Conservation (phyloP, 1,139 yeast genomes). For the Debaryomycetaceae sp. region DNA sequence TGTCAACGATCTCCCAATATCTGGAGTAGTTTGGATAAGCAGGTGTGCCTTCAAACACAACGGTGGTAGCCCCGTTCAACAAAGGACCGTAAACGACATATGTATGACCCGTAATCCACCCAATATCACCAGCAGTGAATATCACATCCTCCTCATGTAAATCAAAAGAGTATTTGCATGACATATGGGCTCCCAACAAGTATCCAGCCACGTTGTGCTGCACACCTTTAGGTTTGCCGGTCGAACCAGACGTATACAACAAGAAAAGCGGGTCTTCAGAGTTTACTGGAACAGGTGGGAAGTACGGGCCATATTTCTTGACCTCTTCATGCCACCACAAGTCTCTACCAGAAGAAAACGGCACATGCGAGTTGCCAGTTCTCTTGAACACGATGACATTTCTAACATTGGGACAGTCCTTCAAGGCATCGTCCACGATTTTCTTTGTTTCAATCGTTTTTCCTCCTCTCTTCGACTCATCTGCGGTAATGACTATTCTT, state of each 20-base stretch:
- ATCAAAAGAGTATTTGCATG: constrained; percentile 75
- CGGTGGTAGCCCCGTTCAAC: constrained; percentile 74
- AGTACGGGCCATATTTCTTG: constrained; percentile 61
- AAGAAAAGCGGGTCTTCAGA: constrained; percentile 63
- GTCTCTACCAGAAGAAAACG: constrained; percentile 61
- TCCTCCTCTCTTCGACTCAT: constrained; percentile 81
- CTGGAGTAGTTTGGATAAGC: constrained; percentile 78
- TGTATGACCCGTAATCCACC: constrained; percentile 89
- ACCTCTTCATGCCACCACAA: constrained; percentile 82
- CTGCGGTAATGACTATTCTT: constrained; percentile 70
- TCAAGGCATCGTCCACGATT: constrained; percentile 78
- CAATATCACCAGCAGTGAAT: constrained; percentile 85
- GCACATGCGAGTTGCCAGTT: constrained; percentile 66
- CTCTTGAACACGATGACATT: constrained; percentile 71
- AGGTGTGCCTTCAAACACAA: constrained; percentile 84
- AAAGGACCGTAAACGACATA: constrained; percentile 82
- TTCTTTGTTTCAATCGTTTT: constrained; percentile 79
- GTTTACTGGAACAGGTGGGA: constrained; percentile 58
- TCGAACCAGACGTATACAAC: constrained; percentile 66
- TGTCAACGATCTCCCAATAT: constrained; percentile 80
- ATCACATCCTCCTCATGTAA: constrained; percentile 68
- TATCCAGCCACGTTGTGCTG: constrained; percentile 81
- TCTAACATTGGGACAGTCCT: constrained; percentile 62
- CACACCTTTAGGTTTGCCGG: constrained; percentile 69
- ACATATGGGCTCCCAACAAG: constrained; percentile 63